Percentiles rank a stretch among this genome's conserved stretches.
Conservation (phyloP, 1,139 yeast species). For the Tardiomyces depauwii region DNA sequence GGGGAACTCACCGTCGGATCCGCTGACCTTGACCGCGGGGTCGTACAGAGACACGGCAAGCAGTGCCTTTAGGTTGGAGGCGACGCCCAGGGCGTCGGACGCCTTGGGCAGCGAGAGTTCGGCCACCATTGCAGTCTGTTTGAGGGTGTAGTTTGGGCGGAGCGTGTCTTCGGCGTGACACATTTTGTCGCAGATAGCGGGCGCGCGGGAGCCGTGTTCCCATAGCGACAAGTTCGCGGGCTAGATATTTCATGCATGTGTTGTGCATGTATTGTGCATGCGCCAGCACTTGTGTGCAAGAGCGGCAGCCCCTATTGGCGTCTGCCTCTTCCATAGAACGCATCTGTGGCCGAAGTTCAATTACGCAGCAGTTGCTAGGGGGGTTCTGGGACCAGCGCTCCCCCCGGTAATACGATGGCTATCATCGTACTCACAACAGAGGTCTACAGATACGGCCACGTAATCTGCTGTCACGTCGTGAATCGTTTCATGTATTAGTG, state of each 20-base stretch:
- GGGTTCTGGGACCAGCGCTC: no score
- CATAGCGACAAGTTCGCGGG: background rate
- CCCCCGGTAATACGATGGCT: no score
- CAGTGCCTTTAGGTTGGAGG: constrained; percentile 13
- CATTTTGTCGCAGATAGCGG: background rate
- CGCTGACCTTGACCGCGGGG: background rate
- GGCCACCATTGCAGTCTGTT: constrained; percentile 4
- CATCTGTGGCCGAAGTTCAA: no score
- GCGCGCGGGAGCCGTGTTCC: background rate
- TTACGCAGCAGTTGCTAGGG: no score
- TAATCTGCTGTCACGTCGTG: no score
- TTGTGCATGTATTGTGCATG: background rate
- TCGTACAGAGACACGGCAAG: constrained; percentile 13
- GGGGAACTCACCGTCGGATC: background rate
- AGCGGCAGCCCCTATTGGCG: no score
- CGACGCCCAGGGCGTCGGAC: constrained; percentile 11
- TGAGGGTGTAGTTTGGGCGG: constrained; percentile 8
- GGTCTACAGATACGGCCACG: no score
- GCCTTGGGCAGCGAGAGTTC: constrained; percentile 12
- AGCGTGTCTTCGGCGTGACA: constrained; percentile 6
- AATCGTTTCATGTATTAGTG: no score
- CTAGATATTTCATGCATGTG: background rate
- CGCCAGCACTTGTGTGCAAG: no score
- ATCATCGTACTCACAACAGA: no score
- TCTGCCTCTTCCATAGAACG: no score